Evolutionary conservation across 2,329 filamentous ascomycete species (phyloP), one percentile per base, ranked within the genome.

Genomic region (Periconia sp.): DNA sequence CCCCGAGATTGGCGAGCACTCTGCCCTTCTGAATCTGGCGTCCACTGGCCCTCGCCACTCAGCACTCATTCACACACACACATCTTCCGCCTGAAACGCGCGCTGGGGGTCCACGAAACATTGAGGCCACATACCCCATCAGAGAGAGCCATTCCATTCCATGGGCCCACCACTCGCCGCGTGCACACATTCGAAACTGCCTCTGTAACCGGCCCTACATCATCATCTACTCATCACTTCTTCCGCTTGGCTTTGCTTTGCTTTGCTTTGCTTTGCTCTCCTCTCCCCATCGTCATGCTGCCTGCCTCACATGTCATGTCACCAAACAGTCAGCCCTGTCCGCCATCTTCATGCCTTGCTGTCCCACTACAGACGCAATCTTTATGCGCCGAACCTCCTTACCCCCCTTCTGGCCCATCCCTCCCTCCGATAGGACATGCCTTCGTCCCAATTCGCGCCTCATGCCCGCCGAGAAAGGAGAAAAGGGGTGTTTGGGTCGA

Each of bases 51-150:
- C n/a, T n/a, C 23, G 23, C 23, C 23, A 27, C 23, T 27, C 23
- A 27, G 23, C 23, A 3, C 23, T 27, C 23, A 27, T 27, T 27
- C 23, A 27, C 27, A 23, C 47, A 54, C 47, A 48, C 53, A 47
- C 45, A 45, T 49, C 41, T 49, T 40, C 35, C 54, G 57, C 47
- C 57, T 64, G 60, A 62, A 64, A 62, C 60, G 50, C 55, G 51
- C 56, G 45, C 49, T 45, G 6, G 6, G 33, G 33, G 33, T 50
- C 53, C 50, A 27, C 63, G 61, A 69, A 68, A 68, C 64, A 60
- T 43, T 56, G 50, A 55, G 47, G 49, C 56, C 55, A 54, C 51
- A 45, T 46, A 20, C 52, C 55, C 48, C 52, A n/a, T 49, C 55
- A 49, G 53, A 53, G 41, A 50, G 49, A 47, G 31, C 47, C 50